Evolutionary conservation across 225 moss, liverwort and hornwort species (phyloP).

Genomic region (Ulota crispa): DNA sequence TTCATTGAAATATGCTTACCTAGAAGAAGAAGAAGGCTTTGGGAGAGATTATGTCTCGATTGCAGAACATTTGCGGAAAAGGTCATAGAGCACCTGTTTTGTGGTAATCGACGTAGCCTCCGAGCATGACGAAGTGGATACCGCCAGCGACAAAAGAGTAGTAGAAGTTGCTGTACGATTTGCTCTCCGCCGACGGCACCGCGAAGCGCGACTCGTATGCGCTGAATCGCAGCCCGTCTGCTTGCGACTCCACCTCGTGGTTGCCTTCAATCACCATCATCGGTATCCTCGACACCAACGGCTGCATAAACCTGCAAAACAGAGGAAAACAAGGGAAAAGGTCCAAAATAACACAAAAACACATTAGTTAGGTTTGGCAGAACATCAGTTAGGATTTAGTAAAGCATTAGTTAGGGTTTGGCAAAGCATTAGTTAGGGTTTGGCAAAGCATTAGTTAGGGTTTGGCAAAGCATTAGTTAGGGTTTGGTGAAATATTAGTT

Average conservation of each 20-base stretch:
- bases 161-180: slow-evolving; percentile 48
- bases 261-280: slow-evolving; percentile 80
- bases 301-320: slow-evolving; percentile 62
- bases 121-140: slow-evolving; percentile 66
- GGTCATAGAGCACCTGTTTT: slow-evolving; percentile 36
- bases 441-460: too few species aligned
- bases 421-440: too few species aligned
- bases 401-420: too few species aligned
- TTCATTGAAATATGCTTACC: too few species aligned
- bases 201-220: slow-evolving; percentile 55
- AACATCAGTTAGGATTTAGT: too few species aligned
- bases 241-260: slow-evolving; percentile 64
- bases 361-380: too few species aligned
- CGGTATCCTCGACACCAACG: slow-evolving; percentile 46
- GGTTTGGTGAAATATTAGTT: too few species aligned
- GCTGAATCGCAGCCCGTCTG: slow-evolving; percentile 42
- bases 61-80: neutral
- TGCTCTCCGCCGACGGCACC: slow-evolving; percentile 49
- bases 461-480: too few species aligned
- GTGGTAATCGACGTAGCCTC: slow-evolving; percentile 62
- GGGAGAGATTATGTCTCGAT: too few species aligned
- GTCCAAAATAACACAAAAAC: neutral
- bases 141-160: slow-evolving; percentile 69
- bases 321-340: too few species aligned
- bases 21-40: too few species aligned